Base-by-base conservation (phyloP, 2,329 filamentous ascomycete species). In the Ceratocystis lukuohia region DNA sequence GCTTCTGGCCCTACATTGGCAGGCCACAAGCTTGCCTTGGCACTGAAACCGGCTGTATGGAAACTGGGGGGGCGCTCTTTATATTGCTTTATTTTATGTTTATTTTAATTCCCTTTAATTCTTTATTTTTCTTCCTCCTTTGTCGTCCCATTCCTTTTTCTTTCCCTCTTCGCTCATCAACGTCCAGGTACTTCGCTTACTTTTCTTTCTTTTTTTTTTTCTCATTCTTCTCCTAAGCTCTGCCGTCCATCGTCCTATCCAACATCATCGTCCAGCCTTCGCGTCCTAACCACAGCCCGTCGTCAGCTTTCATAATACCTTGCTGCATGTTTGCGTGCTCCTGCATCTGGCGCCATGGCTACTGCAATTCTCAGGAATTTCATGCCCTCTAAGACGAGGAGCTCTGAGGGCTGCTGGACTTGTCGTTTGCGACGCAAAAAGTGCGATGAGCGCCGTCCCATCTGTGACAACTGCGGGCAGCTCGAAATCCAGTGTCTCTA, bases 341-440 rank as follows among this genome's bases (percentile, higher is more conserved):
- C 48, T 22, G 12, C 48, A 20, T 20, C 48, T 1, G 17, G 22
- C 48, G 53, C 44, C 48, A 66, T 45, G 61, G 53, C 65, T 28
- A 61, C 66, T n/a, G 37, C 37, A 41, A 64, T 68, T 59, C 50
- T 68, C 20, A 59, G 66, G 17, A 68, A 65, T 64, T 30, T 68
- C 41, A 68, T 68, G 59, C 64, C 64, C 41, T 68, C 65, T 7
- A 68, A 68, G 63, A 41, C 67, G 15, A 65, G 67, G 25, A 68
- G 67, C 57, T 68, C 67, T 3, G 67, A 68, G 28, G 82, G 82
- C 68, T 85, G 83, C 71, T 85, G 82, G 81, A 85, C 82, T 1
- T 86, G 84, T 70, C 79, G 82, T 25, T 76, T 85, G 10, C 79
- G 84, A 22, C 81, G 81, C 70, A 86, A 86, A 71, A 85, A 84